Evolutionary conservation across 2,329 filamentous ascomycete genomes (phyloP).

Genomic region (Aspergillus quadrilineatus): DNA sequence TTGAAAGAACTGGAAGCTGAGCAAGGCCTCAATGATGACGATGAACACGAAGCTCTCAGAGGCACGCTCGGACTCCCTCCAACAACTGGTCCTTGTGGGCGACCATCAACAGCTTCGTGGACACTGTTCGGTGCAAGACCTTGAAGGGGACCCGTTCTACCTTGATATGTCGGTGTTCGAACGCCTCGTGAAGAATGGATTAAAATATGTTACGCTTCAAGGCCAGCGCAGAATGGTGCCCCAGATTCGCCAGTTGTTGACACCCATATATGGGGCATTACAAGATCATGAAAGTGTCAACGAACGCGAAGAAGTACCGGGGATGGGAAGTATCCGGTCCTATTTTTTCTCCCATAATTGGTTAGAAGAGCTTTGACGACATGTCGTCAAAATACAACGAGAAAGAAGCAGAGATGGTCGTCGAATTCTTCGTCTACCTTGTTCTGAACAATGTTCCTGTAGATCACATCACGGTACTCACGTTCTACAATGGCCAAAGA

Average conservation of each 20-base stretch:
- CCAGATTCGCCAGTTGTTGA: conserved; percentile 61
- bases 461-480: conserved; percentile 71
- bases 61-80: conserved; percentile 58
- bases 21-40: conserved; percentile 49
- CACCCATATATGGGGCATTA: conserved; percentile 61
- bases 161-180: conserved; percentile 78
- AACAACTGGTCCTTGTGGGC: conserved; percentile 69
- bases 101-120: conserved; percentile 77
- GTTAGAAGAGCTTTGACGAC: conserved; percentile 65
- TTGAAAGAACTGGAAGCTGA: conserved; percentile 62
- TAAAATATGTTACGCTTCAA: conserved; percentile 64
- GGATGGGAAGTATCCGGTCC: conserved; percentile 61
- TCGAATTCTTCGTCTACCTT: conserved; percentile 70
- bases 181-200: conserved; percentile 64
- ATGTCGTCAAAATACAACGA: conserved; percentile 68
- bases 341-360: conserved; percentile 66
- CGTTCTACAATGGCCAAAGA: conserved; percentile 84
- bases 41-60: conserved; percentile 54
- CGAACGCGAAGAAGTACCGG: conserved; percentile 55
- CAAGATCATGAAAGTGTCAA: conserved; percentile 59
- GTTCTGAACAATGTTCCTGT: conserved; percentile 62
- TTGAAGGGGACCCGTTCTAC: conserved; percentile 62
- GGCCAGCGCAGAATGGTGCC: conserved; percentile 73
- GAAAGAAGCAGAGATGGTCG: conserved; percentile 73
- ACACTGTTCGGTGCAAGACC: conserved; percentile 61